Percentiles rank a stretch among this genome's conserved stretches.
Conservation (phyloP, 805 yeast species). For the Ogataea philodendri region DNA sequence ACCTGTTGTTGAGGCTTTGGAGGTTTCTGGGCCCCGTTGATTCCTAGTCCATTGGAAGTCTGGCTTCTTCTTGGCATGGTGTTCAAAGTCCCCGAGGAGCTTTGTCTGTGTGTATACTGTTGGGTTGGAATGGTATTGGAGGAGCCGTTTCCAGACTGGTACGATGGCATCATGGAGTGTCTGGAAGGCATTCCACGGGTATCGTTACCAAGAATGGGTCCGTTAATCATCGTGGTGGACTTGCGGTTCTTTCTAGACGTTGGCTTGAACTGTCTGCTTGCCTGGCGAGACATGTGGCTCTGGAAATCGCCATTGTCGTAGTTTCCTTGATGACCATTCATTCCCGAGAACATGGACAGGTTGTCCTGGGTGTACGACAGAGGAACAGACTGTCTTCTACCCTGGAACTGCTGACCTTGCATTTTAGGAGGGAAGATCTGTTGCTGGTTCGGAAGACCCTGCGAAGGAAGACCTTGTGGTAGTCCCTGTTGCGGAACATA, state of each 20-base stretch:
- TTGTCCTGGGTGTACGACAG: constrained; percentile 25
- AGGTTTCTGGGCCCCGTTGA: constrained; percentile 17
- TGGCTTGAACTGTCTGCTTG: constrained; percentile 35
- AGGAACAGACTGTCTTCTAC: constrained; percentile 31
- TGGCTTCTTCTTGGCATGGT: constrained; percentile 21
- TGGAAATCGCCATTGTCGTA: constrained; percentile 24
- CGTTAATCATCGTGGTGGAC: constrained; percentile 35
- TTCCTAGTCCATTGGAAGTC: constrained; percentile 23
- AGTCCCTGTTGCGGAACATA: constrained; percentile 29
- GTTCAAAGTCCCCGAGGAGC: constrained; percentile 21
- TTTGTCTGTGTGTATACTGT: constrained; percentile 20
- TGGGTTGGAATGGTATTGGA: no score
- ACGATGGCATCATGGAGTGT: constrained; percentile 32
- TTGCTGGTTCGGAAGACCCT: constrained; percentile 34
- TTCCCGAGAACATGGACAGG: constrained; percentile 23
- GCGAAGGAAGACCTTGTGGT: constrained; percentile 36
- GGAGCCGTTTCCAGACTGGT: constrained; percentile 1
- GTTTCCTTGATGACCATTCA: constrained; percentile 16
- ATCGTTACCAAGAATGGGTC: constrained; percentile 25
- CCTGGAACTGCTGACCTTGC: constrained; percentile 20
- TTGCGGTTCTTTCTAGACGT: constrained; percentile 47
- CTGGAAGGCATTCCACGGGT: constrained; percentile 31
- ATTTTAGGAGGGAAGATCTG: constrained; percentile 27
- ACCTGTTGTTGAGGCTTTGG: constrained; percentile 8
- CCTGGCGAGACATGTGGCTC: constrained; percentile 17